phyloP scores from a whole-genome alignment of 2,329 filamentous ascomycete genomes.

The Nothophaeocryptopus gaeumannii region DNA sequence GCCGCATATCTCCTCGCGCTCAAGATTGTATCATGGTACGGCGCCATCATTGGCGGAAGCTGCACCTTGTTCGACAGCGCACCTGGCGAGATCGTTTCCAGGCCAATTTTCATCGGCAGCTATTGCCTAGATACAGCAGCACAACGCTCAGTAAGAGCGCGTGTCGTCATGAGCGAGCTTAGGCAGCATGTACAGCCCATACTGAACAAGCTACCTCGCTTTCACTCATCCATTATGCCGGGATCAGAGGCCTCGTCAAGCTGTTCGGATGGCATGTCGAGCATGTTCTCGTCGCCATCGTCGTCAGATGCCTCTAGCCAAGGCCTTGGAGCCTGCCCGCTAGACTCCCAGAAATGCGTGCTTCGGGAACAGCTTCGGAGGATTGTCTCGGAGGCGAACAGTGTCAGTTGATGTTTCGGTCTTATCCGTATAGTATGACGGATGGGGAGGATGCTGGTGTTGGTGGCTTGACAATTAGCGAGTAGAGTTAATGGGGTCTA shows the following conservation, averaged over 20 bases:
- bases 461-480: too few species aligned
- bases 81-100: background rate
- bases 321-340: background rate
- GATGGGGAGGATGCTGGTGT: too few species aligned
- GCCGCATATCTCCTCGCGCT: constrained; percentile 1
- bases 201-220: constrained; percentile 1
- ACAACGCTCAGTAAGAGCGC: constrained; percentile 3
- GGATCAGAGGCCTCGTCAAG: too few species aligned
- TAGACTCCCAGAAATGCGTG: background rate
- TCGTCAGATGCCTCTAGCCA: too few species aligned
- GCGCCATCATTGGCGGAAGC: background rate
- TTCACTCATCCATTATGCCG: background rate
- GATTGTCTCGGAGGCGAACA: background rate
- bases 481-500: too few species aligned
- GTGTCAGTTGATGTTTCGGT: too few species aligned
- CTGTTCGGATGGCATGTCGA: too few species aligned
- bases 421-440: too few species aligned
- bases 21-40: constrained; percentile 1
- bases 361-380: constrained; percentile 1
- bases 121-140: constrained; percentile 7
- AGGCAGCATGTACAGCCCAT: constrained; percentile 9
- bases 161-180: constrained; percentile 8
- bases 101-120: constrained; percentile 4
- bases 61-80: background rate
- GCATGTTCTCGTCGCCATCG: too few species aligned